phyloP scores from a whole-genome alignment of 495 filamentous ascomycete genomes.

The Penicillium silybi region DNA sequence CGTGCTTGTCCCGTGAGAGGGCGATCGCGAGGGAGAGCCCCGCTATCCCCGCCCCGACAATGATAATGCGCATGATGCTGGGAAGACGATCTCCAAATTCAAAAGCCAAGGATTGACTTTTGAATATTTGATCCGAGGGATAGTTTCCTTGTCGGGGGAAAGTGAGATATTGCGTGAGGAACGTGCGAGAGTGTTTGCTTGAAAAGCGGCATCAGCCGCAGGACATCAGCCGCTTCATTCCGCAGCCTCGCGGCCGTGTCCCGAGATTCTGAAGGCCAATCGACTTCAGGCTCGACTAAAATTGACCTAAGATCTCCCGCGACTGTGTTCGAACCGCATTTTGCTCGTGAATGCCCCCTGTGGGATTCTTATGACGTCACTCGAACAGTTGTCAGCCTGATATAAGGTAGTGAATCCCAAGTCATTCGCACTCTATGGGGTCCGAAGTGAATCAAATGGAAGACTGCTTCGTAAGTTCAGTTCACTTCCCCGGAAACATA shows the following conservation, averaged over 20 bases:
- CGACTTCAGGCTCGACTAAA: too few species aligned
- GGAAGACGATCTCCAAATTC: not conserved
- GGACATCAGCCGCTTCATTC: not conserved
- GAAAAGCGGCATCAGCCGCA: not conserved
- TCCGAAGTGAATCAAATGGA: too few species aligned
- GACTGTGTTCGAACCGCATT: not conserved
- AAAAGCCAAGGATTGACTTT: not conserved
- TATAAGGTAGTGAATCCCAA: too few species aligned
- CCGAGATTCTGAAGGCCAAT: not conserved
- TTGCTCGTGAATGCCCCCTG: not conserved
- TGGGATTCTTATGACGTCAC: too few species aligned
- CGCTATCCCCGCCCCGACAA: conserved; percentile 2
- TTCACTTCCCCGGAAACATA: too few species aligned
- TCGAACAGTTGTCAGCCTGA: too few species aligned
- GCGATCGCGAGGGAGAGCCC: conserved; percentile 1
- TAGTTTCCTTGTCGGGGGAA: not conserved
- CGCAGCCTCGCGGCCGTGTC: not conserved
- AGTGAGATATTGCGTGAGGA: too few species aligned
- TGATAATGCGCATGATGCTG: not conserved
- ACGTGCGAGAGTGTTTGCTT: not conserved
- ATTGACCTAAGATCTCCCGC: not conserved
- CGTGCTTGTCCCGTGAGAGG: not conserved
- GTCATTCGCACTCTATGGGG: too few species aligned
- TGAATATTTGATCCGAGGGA: not conserved
- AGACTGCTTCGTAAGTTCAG: too few species aligned